Evolutionary conservation across 139 green algal genomes (phyloP), one percentile per base, ranked within the genome.

Genomic region (Chlorella vulgaris): DNA sequence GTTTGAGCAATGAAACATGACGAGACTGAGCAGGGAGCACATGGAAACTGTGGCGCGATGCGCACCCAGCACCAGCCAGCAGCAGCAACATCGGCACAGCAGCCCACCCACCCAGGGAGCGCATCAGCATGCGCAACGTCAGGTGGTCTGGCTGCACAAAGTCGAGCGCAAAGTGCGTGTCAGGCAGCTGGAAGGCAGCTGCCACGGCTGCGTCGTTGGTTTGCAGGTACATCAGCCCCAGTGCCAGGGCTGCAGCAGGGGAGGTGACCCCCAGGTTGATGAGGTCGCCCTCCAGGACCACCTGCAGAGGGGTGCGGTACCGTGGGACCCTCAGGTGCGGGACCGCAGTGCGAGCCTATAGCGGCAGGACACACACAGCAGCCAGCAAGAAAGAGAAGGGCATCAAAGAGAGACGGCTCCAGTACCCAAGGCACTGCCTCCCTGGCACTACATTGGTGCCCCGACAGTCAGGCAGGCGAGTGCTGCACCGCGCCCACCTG

Each of bases 201-300:
- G 94, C 94, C 33, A 93, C 87, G 5, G 76, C 74, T 2, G 78
- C 82, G 81, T 98, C 90, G 66, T 95, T 92, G 18, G 94, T 97
- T 69, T 94, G 88, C 18, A 98, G 88, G 88, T 92, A 97, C 88
- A 98, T 97, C 31, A 99, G 90, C 13, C 84, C 91, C 24, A 99
- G 91, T 0, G 96, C 96, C 28, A 98, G 69, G 0, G 91, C 94
- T 18, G 96, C 94, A 24, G 89, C 96, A 10, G 96, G 96, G 7
- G 89, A 87, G 26, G 92, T 98, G 15, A 98, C 87, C 10, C 93
- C 90, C 38, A 95, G 76, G 85, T 99, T 98, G 22, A 95, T 73
- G 55, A 90, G 82, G 21, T 86, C 83, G 18, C 89, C 86, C 83
- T 99, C 95, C 80, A 98, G 74, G 29, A 99, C 92, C 51, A 95